Percentiles rank a stretch among this genome's conserved stretches.
phyloP scores from a whole-genome alignment of 129 eudicot genomes.

The Artemisia annua region DNA sequence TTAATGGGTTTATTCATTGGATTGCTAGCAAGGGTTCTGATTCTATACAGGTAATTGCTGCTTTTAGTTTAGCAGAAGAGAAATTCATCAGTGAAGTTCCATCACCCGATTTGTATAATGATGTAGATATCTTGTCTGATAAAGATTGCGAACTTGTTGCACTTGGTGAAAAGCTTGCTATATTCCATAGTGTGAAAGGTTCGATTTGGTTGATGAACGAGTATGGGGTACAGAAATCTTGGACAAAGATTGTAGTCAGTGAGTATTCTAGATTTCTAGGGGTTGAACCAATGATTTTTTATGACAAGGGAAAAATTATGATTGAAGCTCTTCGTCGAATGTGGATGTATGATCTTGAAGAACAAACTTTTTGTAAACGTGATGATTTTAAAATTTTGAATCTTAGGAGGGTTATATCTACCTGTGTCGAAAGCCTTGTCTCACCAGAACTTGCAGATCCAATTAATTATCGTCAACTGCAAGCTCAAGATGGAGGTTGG shows the following conservation, averaged over 20 bases:
- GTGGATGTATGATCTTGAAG: not conserved
- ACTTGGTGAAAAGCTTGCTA: conserved; percentile 1
- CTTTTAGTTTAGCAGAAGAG: conserved; percentile 4
- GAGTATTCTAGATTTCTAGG: not conserved
- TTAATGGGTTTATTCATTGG: not conserved
- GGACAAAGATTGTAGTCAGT: not conserved
- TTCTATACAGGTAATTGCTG: not conserved
- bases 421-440: not conserved
- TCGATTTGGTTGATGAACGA: not conserved
- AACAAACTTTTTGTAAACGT: not conserved
- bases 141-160: not conserved
- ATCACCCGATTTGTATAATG: not conserved
- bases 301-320: not conserved
- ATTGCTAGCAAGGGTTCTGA: not conserved
- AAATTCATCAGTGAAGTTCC: not conserved
- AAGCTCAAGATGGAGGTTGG: not conserved
- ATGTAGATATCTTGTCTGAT: not conserved
- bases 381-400: not conserved
- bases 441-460: not conserved
- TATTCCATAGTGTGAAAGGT: not conserved
- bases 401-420: not conserved
- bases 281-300: not conserved
- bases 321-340: not conserved
- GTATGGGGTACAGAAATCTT: not conserved
- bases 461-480: not conserved